A percentile compares a stretch with the other conserved stretches of the same genome.
Conservation (phyloP, 495 filamentous ascomycete genomes). For the Amphirosellinia nigrospora region DNA sequence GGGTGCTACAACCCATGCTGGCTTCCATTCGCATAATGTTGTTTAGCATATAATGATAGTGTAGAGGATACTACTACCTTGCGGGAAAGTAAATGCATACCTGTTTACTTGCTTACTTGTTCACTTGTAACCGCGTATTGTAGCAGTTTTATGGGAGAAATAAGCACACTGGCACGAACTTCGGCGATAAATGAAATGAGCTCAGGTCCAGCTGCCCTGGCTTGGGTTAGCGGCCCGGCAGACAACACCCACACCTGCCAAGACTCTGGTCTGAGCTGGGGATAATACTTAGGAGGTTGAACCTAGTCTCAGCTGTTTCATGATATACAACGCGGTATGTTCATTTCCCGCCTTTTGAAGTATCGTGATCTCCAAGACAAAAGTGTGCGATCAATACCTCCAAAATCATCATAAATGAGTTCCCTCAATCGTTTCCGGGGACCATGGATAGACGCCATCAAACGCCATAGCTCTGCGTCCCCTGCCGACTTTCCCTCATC, state of each 20-base stretch:
- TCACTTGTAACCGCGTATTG: background rate
- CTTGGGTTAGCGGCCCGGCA: background rate
- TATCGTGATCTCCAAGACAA: too few relatives aligned
- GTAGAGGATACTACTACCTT: background rate
- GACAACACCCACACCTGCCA: background rate
- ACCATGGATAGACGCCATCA: constrained; percentile 30
- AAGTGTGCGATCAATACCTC: background rate
- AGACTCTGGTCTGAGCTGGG: background rate
- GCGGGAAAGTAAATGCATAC: background rate
- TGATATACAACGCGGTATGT: too few relatives aligned
- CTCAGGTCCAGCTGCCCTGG: background rate
- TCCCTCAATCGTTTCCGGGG: constrained; percentile 30
- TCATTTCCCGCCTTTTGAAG: background rate
- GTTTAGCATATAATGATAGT: constrained; percentile 11
- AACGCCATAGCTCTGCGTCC: constrained; percentile 12
- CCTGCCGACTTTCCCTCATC: constrained; percentile 36
- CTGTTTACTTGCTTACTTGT: background rate
- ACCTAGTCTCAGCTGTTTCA: too few relatives aligned
- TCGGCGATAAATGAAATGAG: too few relatives aligned
- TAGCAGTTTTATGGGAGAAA: background rate
- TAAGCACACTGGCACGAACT: too few relatives aligned
- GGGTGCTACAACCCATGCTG: constrained; percentile 1
- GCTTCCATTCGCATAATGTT: constrained; percentile 8
- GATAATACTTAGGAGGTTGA: too few relatives aligned
- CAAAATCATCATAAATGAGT: constrained; percentile 17